phyloP scores from a whole-genome alignment of 495 filamentous ascomycete genomes.

The Cladorrhinum samala region DNA sequence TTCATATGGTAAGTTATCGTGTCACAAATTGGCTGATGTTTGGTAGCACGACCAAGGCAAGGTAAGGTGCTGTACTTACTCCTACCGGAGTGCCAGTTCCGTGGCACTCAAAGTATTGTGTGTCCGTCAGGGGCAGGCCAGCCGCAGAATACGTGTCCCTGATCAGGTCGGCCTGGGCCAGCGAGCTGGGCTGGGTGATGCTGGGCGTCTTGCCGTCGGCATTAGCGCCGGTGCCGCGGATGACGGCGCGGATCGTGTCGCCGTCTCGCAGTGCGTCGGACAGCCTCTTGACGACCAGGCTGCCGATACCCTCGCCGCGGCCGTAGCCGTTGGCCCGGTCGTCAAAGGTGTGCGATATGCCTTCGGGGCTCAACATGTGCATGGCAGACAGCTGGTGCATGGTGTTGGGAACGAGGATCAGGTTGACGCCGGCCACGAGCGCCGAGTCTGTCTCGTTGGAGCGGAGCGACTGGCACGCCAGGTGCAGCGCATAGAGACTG shows the following conservation, averaged over 20 bases:
- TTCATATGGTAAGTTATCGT: too few species aligned
- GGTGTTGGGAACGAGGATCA: neutral
- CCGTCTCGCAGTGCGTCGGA: conserved; percentile 40
- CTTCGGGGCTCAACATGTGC: conserved; percentile 10
- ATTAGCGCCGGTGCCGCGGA: conserved; percentile 32
- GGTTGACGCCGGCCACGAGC: conserved; percentile 13
- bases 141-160: conserved; percentile 5
- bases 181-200: conserved; percentile 25
- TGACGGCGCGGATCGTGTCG: conserved; percentile 49
- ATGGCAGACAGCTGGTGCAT: neutral
- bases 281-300: conserved; percentile 44
- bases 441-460: conserved; percentile 4
- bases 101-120: conserved; percentile 44
- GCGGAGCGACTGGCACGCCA: conserved; percentile 7
- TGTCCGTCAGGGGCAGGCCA: conserved; percentile 29
- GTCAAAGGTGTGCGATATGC: conserved; percentile 40
- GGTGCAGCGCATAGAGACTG: conserved; percentile 19
- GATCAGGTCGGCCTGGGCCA: conserved; percentile 36
- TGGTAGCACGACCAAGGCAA: too few species aligned
- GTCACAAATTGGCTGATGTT: too few species aligned
- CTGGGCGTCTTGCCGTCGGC: conserved; percentile 37
- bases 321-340: conserved; percentile 37
- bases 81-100: conserved; percentile 49
- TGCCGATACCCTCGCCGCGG: conserved; percentile 31
- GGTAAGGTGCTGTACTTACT: too few species aligned